Conservation (phyloP, 495 filamentous ascomycete genomes). For the Hypoxylon trugodes region DNA sequence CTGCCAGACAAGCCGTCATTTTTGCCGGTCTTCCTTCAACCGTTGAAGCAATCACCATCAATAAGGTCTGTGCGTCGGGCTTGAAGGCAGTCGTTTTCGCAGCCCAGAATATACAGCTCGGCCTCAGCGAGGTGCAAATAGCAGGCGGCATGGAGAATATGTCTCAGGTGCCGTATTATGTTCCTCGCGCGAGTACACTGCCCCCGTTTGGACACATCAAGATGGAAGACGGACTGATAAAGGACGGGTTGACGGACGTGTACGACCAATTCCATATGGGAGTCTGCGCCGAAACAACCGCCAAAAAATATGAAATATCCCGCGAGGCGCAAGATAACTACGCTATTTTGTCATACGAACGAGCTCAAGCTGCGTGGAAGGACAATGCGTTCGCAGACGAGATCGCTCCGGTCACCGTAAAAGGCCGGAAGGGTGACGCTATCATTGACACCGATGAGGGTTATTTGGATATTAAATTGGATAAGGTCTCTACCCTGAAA, state of each 20-base stretch:
- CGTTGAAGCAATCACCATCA: conserved; percentile 88
- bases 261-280: conserved; percentile 98
- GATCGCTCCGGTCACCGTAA: conserved; percentile 84
- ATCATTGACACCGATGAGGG: conserved; percentile 85
- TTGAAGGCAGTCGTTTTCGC: conserved; percentile 91
- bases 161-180: conserved; percentile 91
- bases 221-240: conserved; percentile 90
- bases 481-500: conserved; percentile 86
- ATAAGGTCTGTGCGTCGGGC: conserved; percentile 97
- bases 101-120: conserved; percentile 92
- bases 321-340: conserved; percentile 90
- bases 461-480: conserved; percentile 80
- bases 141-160: conserved; percentile 99
- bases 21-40: conserved; percentile 81
- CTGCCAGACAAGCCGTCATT: conserved; percentile 88
- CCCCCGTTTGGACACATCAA: conserved; percentile 86
- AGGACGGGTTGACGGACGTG: conserved; percentile 95
- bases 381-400: conserved; percentile 81
- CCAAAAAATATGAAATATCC: conserved; percentile 82
- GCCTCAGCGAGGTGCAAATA: conserved; percentile 82
- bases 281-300: conserved; percentile 94
- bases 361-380: conserved; percentile 91
- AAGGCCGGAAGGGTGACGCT: conserved; percentile 81
- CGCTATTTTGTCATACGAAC: conserved; percentile 85
- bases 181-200: conserved; percentile 75